These are phyloP conservation scores for Chimonanthus salicifolius DNA, from an alignment of 164 flowering plant genomes.

Conservation along the genomic window DNA sequence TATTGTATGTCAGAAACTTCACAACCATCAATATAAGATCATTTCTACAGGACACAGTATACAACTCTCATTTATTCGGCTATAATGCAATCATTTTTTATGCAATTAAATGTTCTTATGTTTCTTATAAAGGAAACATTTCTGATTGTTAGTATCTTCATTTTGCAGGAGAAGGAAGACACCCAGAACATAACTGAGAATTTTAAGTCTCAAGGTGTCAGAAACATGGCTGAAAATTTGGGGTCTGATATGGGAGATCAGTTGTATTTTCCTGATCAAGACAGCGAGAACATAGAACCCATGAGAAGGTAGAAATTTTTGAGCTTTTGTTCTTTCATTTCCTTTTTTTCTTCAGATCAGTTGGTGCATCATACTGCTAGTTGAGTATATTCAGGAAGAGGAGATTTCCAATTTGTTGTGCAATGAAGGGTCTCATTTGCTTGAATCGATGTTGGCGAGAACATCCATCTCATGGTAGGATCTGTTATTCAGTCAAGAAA, in stretches of 20 bases:
- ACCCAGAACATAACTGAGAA: slow-evolving; percentile 3
- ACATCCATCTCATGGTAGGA: not conserved
- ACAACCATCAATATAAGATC: not conserved
- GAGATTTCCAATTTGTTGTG: not conserved
- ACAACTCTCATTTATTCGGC: no score
- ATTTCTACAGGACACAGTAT: not conserved
- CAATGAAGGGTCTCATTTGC: not conserved
- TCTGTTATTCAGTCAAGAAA: not conserved
- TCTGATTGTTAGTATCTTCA: not conserved
- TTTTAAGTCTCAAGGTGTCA: slow-evolving; percentile 14
- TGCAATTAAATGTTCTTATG: no score
- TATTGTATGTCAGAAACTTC: not conserved
- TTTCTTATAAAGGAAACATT: no score
- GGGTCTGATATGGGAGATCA: slow-evolving; percentile 4
- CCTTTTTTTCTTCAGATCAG: not conserved
- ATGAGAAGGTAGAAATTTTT: slow-evolving; percentile 7
- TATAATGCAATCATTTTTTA: no score
- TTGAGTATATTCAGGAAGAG: not conserved
- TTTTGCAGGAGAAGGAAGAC: slow-evolving; percentile 18
- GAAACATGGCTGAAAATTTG: not conserved
- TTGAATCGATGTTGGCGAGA: not conserved
- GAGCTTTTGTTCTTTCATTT: not conserved
- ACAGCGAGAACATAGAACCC: slow-evolving; percentile 3
- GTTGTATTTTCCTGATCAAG: slow-evolving; percentile 6
- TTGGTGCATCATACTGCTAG: no score